Percentiles rank a stretch among this genome's conserved stretches.
These are phyloP conservation scores for Solanum lignicaule DNA, from an alignment of 257 asterid species.

Conservation along the genomic window DNA sequence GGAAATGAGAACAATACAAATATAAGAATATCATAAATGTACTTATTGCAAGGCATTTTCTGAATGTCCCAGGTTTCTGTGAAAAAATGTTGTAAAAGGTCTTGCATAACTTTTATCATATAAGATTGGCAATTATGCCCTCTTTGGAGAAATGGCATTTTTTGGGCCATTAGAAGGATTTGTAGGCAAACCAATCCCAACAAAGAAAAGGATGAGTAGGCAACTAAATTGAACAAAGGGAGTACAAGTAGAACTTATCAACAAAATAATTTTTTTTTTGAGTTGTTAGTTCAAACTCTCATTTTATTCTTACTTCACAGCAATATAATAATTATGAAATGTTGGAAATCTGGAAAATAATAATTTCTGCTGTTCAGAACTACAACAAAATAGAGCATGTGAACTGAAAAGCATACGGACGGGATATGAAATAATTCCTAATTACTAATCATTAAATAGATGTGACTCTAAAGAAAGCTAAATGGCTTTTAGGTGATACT, in stretches of 20 bases:
- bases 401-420: neutral
- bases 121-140: neutral
- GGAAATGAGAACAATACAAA: neutral
- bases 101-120: neutral
- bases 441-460: neutral
- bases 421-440: neutral
- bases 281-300: neutral
- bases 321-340: neutral
- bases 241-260: neutral
- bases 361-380: neutral
- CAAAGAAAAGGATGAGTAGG: neutral
- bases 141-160: neutral
- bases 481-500: neutral
- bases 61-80: neutral
- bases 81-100: neutral
- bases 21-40: neutral
- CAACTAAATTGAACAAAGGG: neutral
- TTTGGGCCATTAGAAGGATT: neutral
- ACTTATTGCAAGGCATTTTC: neutral
- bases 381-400: neutral
- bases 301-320: neutral
- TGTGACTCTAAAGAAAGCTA: neutral
- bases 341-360: neutral
- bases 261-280: neutral
- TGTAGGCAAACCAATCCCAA: neutral